Conservation (phyloP, 768 basidiomycete species). For the Rhodocollybia butyracea region DNA sequence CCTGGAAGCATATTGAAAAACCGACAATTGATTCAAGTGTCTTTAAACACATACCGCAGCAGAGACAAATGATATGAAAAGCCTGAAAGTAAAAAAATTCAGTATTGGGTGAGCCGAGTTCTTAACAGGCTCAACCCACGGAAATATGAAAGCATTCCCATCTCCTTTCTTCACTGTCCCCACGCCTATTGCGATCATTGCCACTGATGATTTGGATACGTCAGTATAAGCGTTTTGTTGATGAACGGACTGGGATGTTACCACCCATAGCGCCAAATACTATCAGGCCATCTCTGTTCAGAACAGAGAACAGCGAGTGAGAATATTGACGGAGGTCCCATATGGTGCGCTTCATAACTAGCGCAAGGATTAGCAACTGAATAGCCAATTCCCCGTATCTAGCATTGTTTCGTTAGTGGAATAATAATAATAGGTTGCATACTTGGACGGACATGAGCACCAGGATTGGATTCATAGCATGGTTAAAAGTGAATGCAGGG, state of each 20-base stretch:
- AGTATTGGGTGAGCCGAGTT: not conserved
- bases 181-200: not conserved
- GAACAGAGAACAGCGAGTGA: not conserved
- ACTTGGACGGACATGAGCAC: not conserved
- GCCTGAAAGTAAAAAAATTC: not conserved
- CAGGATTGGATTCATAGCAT: not conserved
- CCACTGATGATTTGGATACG: too few species aligned
- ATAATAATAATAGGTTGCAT: not conserved
- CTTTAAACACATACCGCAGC: not conserved
- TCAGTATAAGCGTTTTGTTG: too few species aligned
- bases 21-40: too few species aligned
- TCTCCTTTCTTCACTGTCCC: not conserved
- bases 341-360: not conserved
- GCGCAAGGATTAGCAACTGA: not conserved
- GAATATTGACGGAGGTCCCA: slow-evolving; percentile 2
- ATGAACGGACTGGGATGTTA: too few species aligned
- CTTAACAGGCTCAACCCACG: not conserved
- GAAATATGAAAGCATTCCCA: not conserved
- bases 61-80: slow-evolving; percentile 1
- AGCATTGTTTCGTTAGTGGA: too few species aligned
- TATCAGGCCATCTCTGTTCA: not conserved
- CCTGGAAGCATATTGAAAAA: too few species aligned
- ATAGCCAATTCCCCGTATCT: not conserved
- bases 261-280: not conserved
- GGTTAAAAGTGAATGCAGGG: not conserved